Evolutionary conservation across 2,329 filamentous ascomycete genomes (phyloP), one percentile per base, ranked within the genome.

Genomic region (Colletotrichum graminicola): DNA sequence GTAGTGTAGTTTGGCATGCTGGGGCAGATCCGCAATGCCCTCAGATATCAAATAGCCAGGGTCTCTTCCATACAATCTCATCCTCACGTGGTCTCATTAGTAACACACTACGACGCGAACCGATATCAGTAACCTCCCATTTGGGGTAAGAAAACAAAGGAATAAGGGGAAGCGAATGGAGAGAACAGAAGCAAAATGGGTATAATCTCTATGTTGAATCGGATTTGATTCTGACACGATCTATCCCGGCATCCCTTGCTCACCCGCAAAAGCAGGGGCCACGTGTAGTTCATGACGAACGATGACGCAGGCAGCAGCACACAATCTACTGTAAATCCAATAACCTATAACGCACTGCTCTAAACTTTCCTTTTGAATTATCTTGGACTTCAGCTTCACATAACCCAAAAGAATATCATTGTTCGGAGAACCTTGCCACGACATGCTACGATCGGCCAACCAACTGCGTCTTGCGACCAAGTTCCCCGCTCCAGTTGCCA

Each of bases 241-340:
- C 18, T n/a, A 5, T 6, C 14, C n/a, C 16, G 8, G 29, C 7
- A 23, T 52, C 16, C 26, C 5, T 21, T 52, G 1, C 3, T 29
- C 29, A 54, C 29, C 16, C 16, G 29, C 29, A 54, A 54, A 54
- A 54, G 49, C 26, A n/a, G 7, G 51, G 26, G 51, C 51, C 18
- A n/a, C 29, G 8, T 34, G 1, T 55, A 10, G 51, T 55, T 55
- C 49, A 57, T 57, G 55, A 57, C 55, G n/a, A 57, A 26, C n/a
- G 7, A 57, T 57, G 34, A 57, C 55, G 34, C 55, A 57, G n/a
- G 26, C 36, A 29, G n/a, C n/a, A 18, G 11, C n/a, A 56, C 2
- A 11, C 10, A 5, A 26, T 16, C 6, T 18, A 23, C 11, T n/a
- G 23, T 21, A 3, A 3, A 21, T 16, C 34, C 18, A 26, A 16